Percentiles rank a stretch among this genome's conserved stretches.
phyloP scores from a whole-genome alignment of 2,329 filamentous ascomycete species.

The Myriangium duriaei region DNA sequence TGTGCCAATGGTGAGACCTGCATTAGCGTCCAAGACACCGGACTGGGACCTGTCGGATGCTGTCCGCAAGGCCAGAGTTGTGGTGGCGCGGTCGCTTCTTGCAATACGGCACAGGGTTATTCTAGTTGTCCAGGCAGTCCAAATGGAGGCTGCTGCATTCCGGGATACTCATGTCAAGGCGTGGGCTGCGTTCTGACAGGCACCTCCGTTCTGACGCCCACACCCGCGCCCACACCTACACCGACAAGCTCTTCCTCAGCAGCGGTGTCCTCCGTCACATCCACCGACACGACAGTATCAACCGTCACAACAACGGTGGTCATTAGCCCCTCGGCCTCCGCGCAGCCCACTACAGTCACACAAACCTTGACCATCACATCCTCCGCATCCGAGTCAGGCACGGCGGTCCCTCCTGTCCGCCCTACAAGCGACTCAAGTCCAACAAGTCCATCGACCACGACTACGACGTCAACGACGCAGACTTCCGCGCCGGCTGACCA shows the following conservation, averaged over 20 bases:
- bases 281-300: slow-evolving; percentile 14
- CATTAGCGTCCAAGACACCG: slow-evolving; percentile 49
- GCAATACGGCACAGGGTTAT: slow-evolving; percentile 44
- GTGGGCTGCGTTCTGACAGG: slow-evolving; percentile 45
- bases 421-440: slow-evolving; percentile 29
- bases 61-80: slow-evolving; percentile 56
- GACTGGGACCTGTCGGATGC: slow-evolving; percentile 59
- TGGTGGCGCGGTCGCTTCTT: slow-evolving; percentile 49
- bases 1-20: slow-evolving; percentile 56
- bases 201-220: slow-evolving; percentile 17
- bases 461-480: slow-evolving; percentile 16
- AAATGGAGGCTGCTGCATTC: slow-evolving; percentile 65
- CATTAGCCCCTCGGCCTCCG: slow-evolving; percentile 8
- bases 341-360: slow-evolving; percentile 12
- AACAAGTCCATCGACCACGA: no score
- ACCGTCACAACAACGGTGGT: slow-evolving; percentile 19
- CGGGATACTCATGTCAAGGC: slow-evolving; percentile 56
- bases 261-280: no score
- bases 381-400: slow-evolving; percentile 9
- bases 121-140: slow-evolving; percentile 51
- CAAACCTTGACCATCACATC: slow-evolving; percentile 10
- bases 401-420: slow-evolving; percentile 26
- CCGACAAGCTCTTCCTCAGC: slow-evolving; percentile 12
- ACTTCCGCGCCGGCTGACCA: slow-evolving; percentile 21
- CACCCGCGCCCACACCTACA: slow-evolving; percentile 12